Base-by-base conservation (phyloP, 78 protist genomes). In the Dictyostelium capitatum region DNA sequence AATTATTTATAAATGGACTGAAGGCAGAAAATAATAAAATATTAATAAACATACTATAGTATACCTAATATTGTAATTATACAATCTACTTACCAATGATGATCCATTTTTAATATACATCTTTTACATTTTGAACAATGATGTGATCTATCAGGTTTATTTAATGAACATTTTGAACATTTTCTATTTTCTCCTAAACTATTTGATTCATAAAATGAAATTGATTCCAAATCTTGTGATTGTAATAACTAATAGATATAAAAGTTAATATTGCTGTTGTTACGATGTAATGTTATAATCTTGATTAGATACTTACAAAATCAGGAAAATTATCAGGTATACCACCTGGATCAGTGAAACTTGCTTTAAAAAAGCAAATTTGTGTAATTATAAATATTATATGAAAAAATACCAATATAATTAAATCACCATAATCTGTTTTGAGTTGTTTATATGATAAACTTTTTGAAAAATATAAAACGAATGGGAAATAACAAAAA, bases 101-200 rank as follows among this genome's bases (percentile, higher is more conserved):
- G 96, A 75, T 92, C 96, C 96, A 92, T 92, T 51, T 79, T 82
- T 57, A 92, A 67, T 17, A 83, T 53, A 82, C 96, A 92, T 79
- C 90, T 91, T 77, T 90, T 90, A 81, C 95, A 90, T 56, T 74
- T 80, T 72, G 90, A 81, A 73, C 95, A 90, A 59, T 90, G 95
- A 73, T 90, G 95, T 11, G 83, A 10, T 59, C 92, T 87, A 77
- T 87, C 92, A 30, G 92, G 92, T 65, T 87, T 87, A 47, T 51
- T 46, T 23, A 59, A 59, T 12, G 4, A 7, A 77, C 92, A 87
- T 43, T 87, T 87, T 46, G 77, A 57, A 64, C 92, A 87, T 64
- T 77, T 64, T 77, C 92, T 77, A 25, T 74, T 77, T 50, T 64
- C 54, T 11, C 92, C 92, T 32, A 37, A 28, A 70, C 81, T 64